Evolutionary conservation across 2,329 filamentous ascomycete genomes (phyloP).

Genomic region (Leptographium galeiforme): DNA sequence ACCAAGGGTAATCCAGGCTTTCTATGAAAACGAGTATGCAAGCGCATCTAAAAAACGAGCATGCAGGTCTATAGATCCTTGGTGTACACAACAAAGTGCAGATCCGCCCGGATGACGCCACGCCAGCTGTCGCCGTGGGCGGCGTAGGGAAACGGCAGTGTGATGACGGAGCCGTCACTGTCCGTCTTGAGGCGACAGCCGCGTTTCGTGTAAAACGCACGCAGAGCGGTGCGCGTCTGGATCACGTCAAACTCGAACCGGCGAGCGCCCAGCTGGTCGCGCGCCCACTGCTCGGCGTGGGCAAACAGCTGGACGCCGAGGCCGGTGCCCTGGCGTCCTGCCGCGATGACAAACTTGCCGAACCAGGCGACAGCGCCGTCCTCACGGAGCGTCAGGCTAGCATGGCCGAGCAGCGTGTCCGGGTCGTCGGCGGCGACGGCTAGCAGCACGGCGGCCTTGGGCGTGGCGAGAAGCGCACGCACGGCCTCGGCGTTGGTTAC

Average conservation of each 20-base stretch:
- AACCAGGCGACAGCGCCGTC: background rate
- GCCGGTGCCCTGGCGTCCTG: background rate
- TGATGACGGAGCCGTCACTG: background rate
- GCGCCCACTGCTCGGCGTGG: background rate
- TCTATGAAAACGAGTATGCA: no score
- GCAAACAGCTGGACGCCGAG: background rate
- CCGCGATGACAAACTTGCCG: background rate
- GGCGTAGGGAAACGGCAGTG: background rate
- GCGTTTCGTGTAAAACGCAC: background rate
- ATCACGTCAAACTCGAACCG: background rate
- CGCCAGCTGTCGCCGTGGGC: background rate
- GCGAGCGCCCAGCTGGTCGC: background rate
- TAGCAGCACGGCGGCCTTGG: background rate
- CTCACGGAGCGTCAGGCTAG: background rate
- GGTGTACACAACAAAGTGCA: background rate
- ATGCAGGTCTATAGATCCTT: background rate
- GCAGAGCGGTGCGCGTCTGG: background rate
- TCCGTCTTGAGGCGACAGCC: background rate
- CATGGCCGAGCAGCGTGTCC: background rate
- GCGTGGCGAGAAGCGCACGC: background rate
- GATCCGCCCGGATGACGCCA: background rate
- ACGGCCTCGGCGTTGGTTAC: background rate
- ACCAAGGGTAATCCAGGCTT: no score
- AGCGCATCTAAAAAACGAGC: no score
- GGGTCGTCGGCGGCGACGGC: background rate